Evolutionary conservation across 2,329 filamentous ascomycete species (phyloP).

Genomic region (Hypoxylon sp.): DNA sequence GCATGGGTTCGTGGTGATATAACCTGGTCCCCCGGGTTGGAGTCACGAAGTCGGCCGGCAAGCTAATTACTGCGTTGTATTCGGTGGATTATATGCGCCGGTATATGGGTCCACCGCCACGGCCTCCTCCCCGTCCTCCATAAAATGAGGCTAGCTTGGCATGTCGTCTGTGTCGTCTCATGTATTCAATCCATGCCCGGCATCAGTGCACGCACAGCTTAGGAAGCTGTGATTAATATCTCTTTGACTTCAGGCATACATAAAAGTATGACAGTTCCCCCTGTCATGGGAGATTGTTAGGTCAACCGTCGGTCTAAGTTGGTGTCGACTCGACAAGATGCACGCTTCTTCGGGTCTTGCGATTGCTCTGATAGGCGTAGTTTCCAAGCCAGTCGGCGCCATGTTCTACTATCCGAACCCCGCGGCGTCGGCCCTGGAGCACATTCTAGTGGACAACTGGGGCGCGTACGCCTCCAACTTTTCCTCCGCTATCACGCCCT

Average conservation of each 20-base stretch:
- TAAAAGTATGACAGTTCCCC: neutral
- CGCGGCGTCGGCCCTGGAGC: constrained; percentile 45
- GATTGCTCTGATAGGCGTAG: constrained; percentile 19
- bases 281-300: neutral
- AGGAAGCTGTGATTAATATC: neutral
- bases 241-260: neutral
- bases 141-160: constrained; percentile 32
- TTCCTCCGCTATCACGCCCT: constrained; percentile 51
- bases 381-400: constrained; percentile 12
- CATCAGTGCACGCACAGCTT: constrained; percentile 4
- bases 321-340: constrained; percentile 24
- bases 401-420: constrained; percentile 52
- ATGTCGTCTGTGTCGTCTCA: neutral
- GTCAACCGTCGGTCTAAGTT: neutral
- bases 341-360: constrained; percentile 9
- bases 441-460: constrained; percentile 51
- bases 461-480: constrained; percentile 50
- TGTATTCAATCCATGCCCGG: constrained; percentile 12
- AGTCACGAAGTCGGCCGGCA: constrained; percentile 17
- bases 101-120: constrained; percentile 19
- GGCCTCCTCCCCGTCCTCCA: constrained; percentile 14
- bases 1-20: constrained; percentile 7
- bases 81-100: constrained; percentile 25
- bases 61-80: constrained; percentile 30
- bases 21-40: constrained; percentile 18